Evolutionary conservation across 768 basidiomycete species (phyloP).

Genomic region (Phylloporus arenicola): DNA sequence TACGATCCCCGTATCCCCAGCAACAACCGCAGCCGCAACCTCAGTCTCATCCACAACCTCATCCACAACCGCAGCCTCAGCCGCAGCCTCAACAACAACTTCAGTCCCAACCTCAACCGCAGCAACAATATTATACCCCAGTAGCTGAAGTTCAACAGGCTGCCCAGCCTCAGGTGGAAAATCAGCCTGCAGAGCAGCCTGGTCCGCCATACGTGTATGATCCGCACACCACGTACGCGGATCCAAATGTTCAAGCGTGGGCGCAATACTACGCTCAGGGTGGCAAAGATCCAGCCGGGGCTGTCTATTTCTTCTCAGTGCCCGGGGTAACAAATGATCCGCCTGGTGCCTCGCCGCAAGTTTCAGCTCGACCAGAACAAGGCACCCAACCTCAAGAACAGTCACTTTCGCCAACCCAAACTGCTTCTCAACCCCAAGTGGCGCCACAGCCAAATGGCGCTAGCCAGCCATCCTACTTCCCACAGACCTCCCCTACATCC

Average conservation of each 20-base stretch:
- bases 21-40: constrained; percentile 24
- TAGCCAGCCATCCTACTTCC: constrained; percentile 11
- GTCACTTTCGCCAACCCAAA: constrained; percentile 14
- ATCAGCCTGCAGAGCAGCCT: constrained; percentile 19
- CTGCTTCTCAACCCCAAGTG: constrained; percentile 14
- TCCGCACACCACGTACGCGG: constrained; percentile 61
- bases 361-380: constrained; percentile 6
- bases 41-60: constrained; percentile 32
- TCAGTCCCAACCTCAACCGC: constrained; percentile 28
- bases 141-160: constrained; percentile 6
- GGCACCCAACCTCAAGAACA: constrained; percentile 11
- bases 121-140: constrained; percentile 17
- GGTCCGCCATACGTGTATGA: constrained; percentile 56
- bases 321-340: constrained; percentile 60
- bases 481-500: background rate
- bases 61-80: constrained; percentile 31
- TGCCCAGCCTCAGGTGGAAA: constrained; percentile 10
- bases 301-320: constrained; percentile 76
- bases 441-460: constrained; percentile 10
- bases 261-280: constrained; percentile 81
- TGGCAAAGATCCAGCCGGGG: constrained; percentile 65
- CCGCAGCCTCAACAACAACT: constrained; percentile 27
- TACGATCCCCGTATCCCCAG: constrained; percentile 30
- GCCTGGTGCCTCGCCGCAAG: constrained; percentile 10
- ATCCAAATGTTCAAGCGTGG: constrained; percentile 83